Conservation (phyloP, 2,329 filamentous ascomycete genomes). For the Zymoseptoria passerinii region DNA sequence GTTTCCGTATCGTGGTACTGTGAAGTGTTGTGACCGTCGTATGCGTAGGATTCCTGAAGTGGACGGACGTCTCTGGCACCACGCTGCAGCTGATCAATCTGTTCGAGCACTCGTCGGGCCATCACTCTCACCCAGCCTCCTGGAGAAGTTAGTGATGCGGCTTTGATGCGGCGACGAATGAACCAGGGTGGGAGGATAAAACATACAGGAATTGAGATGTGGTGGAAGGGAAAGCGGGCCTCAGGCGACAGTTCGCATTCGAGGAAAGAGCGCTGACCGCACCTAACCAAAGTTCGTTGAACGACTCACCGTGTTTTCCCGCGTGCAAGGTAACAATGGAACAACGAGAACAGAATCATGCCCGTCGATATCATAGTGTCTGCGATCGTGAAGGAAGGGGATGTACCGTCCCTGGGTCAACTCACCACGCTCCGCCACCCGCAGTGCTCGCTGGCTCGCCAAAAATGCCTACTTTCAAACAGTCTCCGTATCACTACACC, state of each 20-base stretch:
- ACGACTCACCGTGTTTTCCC: too few species aligned
- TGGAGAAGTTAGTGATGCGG: not conserved
- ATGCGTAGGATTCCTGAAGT: conserved; percentile 3
- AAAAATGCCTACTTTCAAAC: not conserved
- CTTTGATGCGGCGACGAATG: not conserved
- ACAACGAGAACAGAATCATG: too few species aligned
- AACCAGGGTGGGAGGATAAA: not conserved
- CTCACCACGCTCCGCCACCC: not conserved
- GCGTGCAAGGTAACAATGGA: too few species aligned
- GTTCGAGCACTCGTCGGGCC: conserved; percentile 22
- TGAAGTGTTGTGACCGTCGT: conserved; percentile 6
- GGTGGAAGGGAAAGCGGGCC: not conserved
- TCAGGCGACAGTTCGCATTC: not conserved
- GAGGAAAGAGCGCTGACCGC: not conserved
- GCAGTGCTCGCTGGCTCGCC: not conserved
- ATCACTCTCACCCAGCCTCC: conserved; percentile 1
- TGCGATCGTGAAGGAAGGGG: not conserved
- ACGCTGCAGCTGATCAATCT: conserved; percentile 21
- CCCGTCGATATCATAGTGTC: not conserved
- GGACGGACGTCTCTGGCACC: conserved; percentile 9
- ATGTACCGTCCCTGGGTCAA: conserved; percentile 3
- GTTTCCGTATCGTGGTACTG: not conserved
- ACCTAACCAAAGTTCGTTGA: too few species aligned
- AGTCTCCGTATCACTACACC: not conserved
- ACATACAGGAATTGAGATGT: not conserved